These are phyloP conservation scores for Debaryomyces hansenii DNA, from an alignment of 805 yeast genomes.

Conservation along the genomic window DNA sequence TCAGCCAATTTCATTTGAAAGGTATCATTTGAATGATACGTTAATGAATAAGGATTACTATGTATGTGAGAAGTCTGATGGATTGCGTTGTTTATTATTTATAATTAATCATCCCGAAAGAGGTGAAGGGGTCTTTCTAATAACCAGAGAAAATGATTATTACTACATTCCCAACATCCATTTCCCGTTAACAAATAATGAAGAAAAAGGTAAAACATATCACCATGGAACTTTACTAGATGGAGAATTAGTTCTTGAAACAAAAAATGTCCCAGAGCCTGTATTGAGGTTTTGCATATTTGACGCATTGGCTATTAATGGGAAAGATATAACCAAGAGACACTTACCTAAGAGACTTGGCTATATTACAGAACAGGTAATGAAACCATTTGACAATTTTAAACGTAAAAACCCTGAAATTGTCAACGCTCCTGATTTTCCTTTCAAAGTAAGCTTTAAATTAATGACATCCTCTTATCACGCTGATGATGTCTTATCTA, in stretches of 20 bases:
- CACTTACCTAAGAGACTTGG: slow-evolving; percentile 82
- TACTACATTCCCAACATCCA: slow-evolving; percentile 79
- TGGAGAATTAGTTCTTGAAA: slow-evolving; percentile 87
- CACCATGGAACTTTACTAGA: slow-evolving; percentile 90
- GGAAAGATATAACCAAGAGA: slow-evolving; percentile 65
- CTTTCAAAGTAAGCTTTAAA: slow-evolving; percentile 84
- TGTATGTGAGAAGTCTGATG: slow-evolving; percentile 96
- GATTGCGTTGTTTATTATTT: slow-evolving; percentile 78
- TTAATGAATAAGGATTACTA: slow-evolving; percentile 74
- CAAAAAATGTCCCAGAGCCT: slow-evolving; percentile 54
- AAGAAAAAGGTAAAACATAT: slow-evolving; percentile 50
- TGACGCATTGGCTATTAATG: slow-evolving; percentile 86
- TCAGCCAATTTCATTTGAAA: slow-evolving; percentile 90
- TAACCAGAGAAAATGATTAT: slow-evolving; percentile 87
- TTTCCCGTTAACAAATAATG: slow-evolving; percentile 60
- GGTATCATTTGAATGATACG: slow-evolving; percentile 65
- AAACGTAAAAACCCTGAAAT: slow-evolving; percentile 71
- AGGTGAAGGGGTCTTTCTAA: slow-evolving; percentile 86
- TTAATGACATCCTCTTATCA: slow-evolving; percentile 84
- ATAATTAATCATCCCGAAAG: slow-evolving; percentile 65
- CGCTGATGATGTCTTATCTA: slow-evolving; percentile 70
- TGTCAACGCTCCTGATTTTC: slow-evolving; percentile 62
- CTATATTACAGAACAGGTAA: slow-evolving; percentile 76
- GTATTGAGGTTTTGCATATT: slow-evolving; percentile 76
- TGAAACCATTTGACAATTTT: slow-evolving; percentile 75